These are phyloP conservation scores for Collybia sordida DNA, from an alignment of 768 basidiomycete species.

Conservation along the genomic window DNA sequence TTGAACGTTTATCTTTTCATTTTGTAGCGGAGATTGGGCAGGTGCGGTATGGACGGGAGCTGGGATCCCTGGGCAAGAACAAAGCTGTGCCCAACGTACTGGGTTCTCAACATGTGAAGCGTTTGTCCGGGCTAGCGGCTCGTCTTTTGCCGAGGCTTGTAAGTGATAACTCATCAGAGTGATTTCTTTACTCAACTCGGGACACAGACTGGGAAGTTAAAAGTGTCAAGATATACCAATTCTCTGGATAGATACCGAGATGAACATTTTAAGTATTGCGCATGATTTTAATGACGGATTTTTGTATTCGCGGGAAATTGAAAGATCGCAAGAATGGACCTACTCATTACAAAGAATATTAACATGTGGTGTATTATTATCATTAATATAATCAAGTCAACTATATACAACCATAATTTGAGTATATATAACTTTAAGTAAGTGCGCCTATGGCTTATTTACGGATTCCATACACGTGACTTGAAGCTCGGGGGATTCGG, in stretches of 20 bases:
- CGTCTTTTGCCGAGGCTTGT: slow-evolving; percentile 77
- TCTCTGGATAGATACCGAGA: slow-evolving; percentile 4
- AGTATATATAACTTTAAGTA: too few relatives aligned
- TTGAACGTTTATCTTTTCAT: slow-evolving; percentile 4
- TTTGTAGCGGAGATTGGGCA: slow-evolving; percentile 86
- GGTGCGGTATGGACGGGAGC: slow-evolving; percentile 69
- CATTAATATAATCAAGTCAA: too few relatives aligned
- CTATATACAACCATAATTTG: too few relatives aligned
- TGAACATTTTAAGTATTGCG: too few relatives aligned
- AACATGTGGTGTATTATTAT: too few relatives aligned
- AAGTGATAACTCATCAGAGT: slow-evolving; percentile 30
- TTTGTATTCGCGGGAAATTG: background rate
- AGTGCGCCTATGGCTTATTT: too few relatives aligned
- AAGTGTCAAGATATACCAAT: slow-evolving; percentile 72
- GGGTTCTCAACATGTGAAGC: slow-evolving; percentile 79
- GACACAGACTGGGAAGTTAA: slow-evolving; percentile 78
- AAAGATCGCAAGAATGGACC: too few relatives aligned
- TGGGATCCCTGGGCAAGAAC: slow-evolving; percentile 81
- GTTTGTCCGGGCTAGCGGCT: slow-evolving; percentile 73
- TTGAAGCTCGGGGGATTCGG: too few relatives aligned
- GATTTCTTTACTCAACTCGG: slow-evolving; percentile 1
- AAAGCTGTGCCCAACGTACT: slow-evolving; percentile 83
- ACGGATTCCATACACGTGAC: too few relatives aligned
- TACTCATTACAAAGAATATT: too few relatives aligned
- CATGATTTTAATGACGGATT: background rate